These are phyloP conservation scores for Zancudomyces culisetae DNA, from an alignment of 371 early-diverging fungal species.

Conservation along the genomic window DNA sequence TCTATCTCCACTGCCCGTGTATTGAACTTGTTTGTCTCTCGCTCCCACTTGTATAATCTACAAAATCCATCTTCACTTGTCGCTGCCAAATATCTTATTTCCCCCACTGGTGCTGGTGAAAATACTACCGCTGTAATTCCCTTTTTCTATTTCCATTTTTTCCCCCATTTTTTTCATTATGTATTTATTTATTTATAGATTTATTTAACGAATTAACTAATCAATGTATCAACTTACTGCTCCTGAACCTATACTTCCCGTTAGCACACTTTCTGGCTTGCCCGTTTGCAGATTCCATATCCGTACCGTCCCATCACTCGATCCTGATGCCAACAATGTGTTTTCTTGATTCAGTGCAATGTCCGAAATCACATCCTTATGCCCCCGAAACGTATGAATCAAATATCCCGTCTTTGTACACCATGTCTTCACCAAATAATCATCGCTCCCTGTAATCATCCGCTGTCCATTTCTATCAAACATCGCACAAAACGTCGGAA, in stretches of 20 bases:
- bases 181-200: too few species aligned
- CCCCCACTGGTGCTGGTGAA: slow-evolving; percentile 58
- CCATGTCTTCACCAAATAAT: slow-evolving; percentile 74
- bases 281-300: slow-evolving; percentile 64
- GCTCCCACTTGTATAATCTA: slow-evolving; percentile 55
- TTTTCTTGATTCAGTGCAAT: slow-evolving; percentile 62
- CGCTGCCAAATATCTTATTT: slow-evolving; percentile 52
- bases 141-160: slow-evolving; percentile 22
- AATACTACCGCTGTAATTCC: slow-evolving; percentile 53
- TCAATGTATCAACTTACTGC: slow-evolving; percentile 9
- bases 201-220: background rate
- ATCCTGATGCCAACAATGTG: slow-evolving; percentile 65
- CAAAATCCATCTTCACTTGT: slow-evolving; percentile 55
- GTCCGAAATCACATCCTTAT: slow-evolving; percentile 57
- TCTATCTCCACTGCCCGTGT: slow-evolving; percentile 39
- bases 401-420: slow-evolving; percentile 60
- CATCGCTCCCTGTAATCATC: slow-evolving; percentile 70
- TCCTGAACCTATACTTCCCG: slow-evolving; percentile 19
- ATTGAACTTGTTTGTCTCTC: slow-evolving; percentile 31
- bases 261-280: slow-evolving; percentile 42
- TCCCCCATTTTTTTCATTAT: too few species aligned
- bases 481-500: slow-evolving; percentile 45
- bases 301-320: slow-evolving; percentile 55
- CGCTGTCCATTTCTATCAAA: slow-evolving; percentile 55
- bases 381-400: slow-evolving; percentile 64